These are phyloP conservation scores for Ogataea paradorogensis DNA, from an alignment of 805 yeast genomes.

Conservation along the genomic window DNA sequence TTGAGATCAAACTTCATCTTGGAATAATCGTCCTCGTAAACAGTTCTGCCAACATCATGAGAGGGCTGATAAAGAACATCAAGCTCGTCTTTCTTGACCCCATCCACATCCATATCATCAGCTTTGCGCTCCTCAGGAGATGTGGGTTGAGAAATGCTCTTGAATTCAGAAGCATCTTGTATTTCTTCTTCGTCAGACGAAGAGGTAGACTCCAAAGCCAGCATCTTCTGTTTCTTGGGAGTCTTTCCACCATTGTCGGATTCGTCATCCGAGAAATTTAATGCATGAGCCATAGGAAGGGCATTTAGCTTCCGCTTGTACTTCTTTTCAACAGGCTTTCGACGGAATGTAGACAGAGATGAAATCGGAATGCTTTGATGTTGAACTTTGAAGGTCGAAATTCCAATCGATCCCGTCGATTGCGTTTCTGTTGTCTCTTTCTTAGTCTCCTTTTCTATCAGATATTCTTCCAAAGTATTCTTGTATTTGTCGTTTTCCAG, in stretches of 20 bases:
- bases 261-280: constrained; percentile 40
- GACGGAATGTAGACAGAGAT: constrained; percentile 23
- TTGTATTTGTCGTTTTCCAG: constrained; percentile 61
- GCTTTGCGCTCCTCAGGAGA: constrained; percentile 27
- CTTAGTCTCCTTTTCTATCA: constrained; percentile 25
- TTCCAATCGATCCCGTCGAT: constrained; percentile 12
- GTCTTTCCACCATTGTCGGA: constrained; percentile 23
- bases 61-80: constrained; percentile 46
- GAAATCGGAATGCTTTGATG: constrained; percentile 24
- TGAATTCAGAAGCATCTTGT: constrained; percentile 11
- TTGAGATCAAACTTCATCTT: constrained; percentile 44
- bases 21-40: constrained; percentile 42
- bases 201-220: constrained; percentile 14
- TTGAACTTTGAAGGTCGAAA: constrained; percentile 19
- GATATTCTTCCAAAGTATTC: constrained; percentile 37
- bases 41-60: constrained; percentile 50
- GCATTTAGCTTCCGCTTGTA: constrained; percentile 26
- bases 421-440: constrained; percentile 9
- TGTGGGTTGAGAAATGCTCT: constrained; percentile 23
- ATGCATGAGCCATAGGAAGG: constrained; percentile 55
- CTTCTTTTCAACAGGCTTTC: constrained; percentile 47
- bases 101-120: constrained; percentile 28
- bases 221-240: constrained; percentile 11
- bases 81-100: constrained; percentile 27
- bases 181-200: constrained; percentile 24